A percentile compares a stretch with the other conserved stretches of the same genome.
Evolutionary conservation across 768 basidiomycete species (phyloP).

Genomic region (Favolaschia claudopus): DNA sequence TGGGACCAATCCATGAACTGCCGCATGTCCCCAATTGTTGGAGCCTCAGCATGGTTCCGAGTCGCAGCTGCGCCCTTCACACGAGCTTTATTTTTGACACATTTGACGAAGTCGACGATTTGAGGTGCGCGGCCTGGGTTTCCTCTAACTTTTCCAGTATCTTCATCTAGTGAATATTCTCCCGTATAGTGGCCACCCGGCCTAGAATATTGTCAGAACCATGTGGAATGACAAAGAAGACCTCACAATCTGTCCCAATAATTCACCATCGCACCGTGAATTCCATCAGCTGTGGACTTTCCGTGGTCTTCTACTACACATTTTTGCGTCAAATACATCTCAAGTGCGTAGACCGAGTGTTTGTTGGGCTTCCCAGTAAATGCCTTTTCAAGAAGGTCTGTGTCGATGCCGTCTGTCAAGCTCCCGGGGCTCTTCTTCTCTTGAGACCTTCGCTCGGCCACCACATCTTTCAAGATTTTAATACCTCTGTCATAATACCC

Average conservation of each 20-base stretch:
- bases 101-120: conserved; percentile 32
- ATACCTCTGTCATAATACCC: too few relatives aligned
- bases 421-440: neutral
- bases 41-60: conserved; percentile 40
- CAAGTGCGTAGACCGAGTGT: conserved; percentile 34
- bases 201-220: conserved; percentile 16
- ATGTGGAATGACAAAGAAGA: neutral
- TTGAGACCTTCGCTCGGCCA: neutral
- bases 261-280: conserved; percentile 35
- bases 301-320: conserved; percentile 33
- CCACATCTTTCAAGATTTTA: too few relatives aligned
- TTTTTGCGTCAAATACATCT: conserved; percentile 39
- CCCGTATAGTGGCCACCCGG: conserved; percentile 31
- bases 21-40: conserved; percentile 38
- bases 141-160: conserved; percentile 31
- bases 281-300: conserved; percentile 29
- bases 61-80: conserved; percentile 28
- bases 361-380: conserved; percentile 36
- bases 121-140: conserved; percentile 35
- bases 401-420: conserved; percentile 23
- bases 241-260: conserved; percentile 40
- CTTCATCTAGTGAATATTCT: conserved; percentile 31
- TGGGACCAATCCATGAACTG: conserved; percentile 36
- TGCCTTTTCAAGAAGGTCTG: conserved; percentile 31
- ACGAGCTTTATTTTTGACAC: conserved; percentile 29